Evolutionary conservation across 2,329 filamentous ascomycete genomes (phyloP).

Genomic region (Clarireedia monteithiana): DNA sequence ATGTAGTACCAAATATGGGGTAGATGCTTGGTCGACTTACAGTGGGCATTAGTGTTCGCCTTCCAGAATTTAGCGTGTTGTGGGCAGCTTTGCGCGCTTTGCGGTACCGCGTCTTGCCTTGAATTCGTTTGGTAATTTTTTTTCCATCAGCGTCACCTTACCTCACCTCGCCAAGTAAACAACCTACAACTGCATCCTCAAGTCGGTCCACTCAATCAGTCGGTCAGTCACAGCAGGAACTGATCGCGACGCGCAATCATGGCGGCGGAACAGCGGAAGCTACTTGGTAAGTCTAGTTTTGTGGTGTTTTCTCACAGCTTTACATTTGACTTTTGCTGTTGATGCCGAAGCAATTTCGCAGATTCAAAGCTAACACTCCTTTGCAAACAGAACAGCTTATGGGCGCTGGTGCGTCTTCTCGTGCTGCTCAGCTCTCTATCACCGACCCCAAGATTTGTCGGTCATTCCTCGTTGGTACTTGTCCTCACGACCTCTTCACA

Average conservation of each 20-base stretch:
- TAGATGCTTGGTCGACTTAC: too few species aligned
- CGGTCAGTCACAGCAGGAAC: neutral
- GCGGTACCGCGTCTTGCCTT: neutral
- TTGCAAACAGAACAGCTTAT: slow-evolving; percentile 72
- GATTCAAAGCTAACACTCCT: slow-evolving; percentile 11
- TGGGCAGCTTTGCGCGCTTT: too few species aligned
- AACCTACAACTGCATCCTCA: neutral
- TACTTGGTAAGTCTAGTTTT: slow-evolving; percentile 57
- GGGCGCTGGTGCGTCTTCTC: slow-evolving; percentile 65
- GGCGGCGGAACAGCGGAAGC: slow-evolving; percentile 96
- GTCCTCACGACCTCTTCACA: slow-evolving; percentile 97
- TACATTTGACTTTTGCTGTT: too few species aligned
- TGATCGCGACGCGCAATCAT: slow-evolving; percentile 39
- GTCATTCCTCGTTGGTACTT: slow-evolving; percentile 87
- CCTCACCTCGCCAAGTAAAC: neutral
- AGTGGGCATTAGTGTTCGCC: too few species aligned
- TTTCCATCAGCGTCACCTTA: neutral
- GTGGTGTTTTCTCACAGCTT: neutral
- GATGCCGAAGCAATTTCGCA: too few species aligned
- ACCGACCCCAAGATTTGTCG: slow-evolving; percentile 91
- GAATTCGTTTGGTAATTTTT: neutral
- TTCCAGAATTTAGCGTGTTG: too few species aligned
- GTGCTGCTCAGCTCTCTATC: slow-evolving; percentile 75
- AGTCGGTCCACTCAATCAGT: neutral
- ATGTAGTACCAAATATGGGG: too few species aligned